Percentiles rank a stretch among this genome's conserved stretches.
These are phyloP conservation scores for Cyclotella cryptica DNA, from an alignment of 108 stramenopile genomes.

Conservation along the genomic window DNA sequence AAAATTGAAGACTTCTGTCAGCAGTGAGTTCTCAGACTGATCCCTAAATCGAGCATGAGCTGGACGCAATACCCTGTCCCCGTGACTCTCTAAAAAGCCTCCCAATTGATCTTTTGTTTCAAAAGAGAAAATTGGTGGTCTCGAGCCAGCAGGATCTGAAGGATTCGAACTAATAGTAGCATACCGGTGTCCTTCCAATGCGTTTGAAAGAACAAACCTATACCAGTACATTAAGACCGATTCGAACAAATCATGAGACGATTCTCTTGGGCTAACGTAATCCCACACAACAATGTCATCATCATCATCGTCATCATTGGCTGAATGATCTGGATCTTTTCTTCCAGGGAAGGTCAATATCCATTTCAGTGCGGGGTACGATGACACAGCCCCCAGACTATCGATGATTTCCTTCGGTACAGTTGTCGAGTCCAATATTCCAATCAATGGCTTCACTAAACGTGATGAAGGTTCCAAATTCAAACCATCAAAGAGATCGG, in stretches of 20 bases:
- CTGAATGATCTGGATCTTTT: not conserved
- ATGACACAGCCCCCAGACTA: constrained; percentile 33
- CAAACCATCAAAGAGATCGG: not conserved
- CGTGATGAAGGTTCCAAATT: not conserved
- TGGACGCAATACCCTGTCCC: constrained; percentile 36
- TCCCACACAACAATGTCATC: constrained; percentile 44
- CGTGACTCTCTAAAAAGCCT: constrained; percentile 27
- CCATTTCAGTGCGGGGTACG: constrained; percentile 48
- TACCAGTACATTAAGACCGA: constrained; percentile 56
- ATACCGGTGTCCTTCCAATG: not conserved
- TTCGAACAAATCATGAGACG: constrained; percentile 45
- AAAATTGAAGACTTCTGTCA: constrained; percentile 37
- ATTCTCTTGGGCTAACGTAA: constrained; percentile 43
- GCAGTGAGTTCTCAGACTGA: constrained; percentile 8
- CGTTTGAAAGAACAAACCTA: constrained; percentile 38
- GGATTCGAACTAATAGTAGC: not conserved
- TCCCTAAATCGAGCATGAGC: constrained; percentile 26
- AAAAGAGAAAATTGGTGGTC: constrained; percentile 43
- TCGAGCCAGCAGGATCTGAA: not conserved
- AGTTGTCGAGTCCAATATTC: constrained; percentile 23
- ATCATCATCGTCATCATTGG: constrained; percentile 17
- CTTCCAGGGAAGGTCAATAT: constrained; percentile 27
- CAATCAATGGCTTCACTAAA: constrained; percentile 38
- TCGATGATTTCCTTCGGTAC: constrained; percentile 8
- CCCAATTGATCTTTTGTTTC: constrained; percentile 22